These are phyloP conservation scores for Fusarium neocosmosporiellum DNA, from an alignment of 2,329 filamentous ascomycete species.

Conservation along the genomic window DNA sequence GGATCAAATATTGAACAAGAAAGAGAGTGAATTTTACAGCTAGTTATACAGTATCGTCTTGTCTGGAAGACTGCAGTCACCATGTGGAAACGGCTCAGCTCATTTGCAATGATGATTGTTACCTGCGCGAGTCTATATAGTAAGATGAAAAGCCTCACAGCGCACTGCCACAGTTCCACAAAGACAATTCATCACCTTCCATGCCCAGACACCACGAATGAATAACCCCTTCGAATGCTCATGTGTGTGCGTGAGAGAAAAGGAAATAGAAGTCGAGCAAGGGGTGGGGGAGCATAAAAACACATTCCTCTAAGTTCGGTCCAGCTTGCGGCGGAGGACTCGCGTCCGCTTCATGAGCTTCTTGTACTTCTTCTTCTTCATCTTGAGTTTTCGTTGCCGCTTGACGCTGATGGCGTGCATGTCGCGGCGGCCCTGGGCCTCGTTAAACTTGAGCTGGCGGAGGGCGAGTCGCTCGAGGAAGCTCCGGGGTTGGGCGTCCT, in stretches of 20 bases:
- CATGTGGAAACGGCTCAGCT: slow-evolving; percentile 28
- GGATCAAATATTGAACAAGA: not conserved
- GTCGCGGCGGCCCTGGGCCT: slow-evolving; percentile 60
- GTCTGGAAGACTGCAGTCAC: slow-evolving; percentile 30
- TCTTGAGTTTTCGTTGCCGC: slow-evolving; percentile 93
- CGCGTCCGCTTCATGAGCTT: slow-evolving; percentile 96
- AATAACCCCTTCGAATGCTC: slow-evolving; percentile 42
- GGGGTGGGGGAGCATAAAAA: slow-evolving; percentile 29
- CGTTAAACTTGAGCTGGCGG: slow-evolving; percentile 70
- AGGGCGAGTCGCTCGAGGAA: slow-evolving; percentile 79
- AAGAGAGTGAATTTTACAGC: slow-evolving; percentile 36
- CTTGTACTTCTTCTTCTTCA: slow-evolving; percentile 99
- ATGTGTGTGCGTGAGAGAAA: slow-evolving; percentile 19
- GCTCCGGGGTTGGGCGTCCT: slow-evolving; percentile 60
- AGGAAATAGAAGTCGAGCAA: slow-evolving; percentile 36
- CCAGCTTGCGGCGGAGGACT: slow-evolving; percentile 87
- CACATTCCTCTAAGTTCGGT: slow-evolving; percentile 63
- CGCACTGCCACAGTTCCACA: slow-evolving; percentile 44
- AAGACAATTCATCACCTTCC: slow-evolving; percentile 42
- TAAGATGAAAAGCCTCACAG: slow-evolving; percentile 43
- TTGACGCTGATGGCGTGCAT: slow-evolving; percentile 92
- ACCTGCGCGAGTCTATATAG: slow-evolving; percentile 52
- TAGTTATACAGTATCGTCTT: slow-evolving; percentile 41
- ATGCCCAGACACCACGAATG: slow-evolving; percentile 47
- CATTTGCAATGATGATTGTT: slow-evolving; percentile 46